These are phyloP conservation scores for Sugiyamaella japonica DNA, from an alignment of 1,139 yeast genomes.

Conservation along the genomic window DNA sequence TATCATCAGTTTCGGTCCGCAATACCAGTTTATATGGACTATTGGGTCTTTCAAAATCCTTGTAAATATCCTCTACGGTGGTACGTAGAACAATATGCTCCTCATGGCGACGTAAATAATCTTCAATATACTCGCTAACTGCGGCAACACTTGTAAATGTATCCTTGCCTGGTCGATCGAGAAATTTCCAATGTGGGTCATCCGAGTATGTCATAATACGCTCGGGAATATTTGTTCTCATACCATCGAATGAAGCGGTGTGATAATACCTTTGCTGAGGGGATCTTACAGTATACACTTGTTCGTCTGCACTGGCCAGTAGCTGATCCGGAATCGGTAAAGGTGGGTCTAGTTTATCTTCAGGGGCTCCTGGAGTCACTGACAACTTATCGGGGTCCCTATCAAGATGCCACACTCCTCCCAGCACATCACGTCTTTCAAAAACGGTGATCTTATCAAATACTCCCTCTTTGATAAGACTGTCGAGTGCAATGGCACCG, in stretches of 20 bases:
- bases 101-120: constrained; percentile 9
- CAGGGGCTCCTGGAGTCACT: constrained; percentile 17
- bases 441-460: constrained; percentile 19
- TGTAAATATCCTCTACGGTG: constrained; percentile 12
- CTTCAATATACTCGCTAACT: constrained; percentile 15
- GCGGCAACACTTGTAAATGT: constrained; percentile 16
- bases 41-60: constrained; percentile 6
- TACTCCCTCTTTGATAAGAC: constrained; percentile 18
- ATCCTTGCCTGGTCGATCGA: constrained; percentile 17
- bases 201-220: constrained; percentile 19
- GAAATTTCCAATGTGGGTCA: constrained; percentile 14
- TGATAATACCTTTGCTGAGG: constrained; percentile 17
- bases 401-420: constrained; percentile 21
- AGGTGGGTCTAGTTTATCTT: constrained; percentile 16
- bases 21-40: constrained; percentile 12
- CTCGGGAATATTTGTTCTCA: constrained; percentile 20
- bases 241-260: constrained; percentile 17
- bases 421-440: constrained; percentile 20
- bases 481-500: constrained; percentile 19
- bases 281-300: constrained; percentile 2
- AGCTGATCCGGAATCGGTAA: constrained; percentile 12
- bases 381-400: constrained; percentile 12
- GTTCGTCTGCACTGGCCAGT: not conserved
- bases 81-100: constrained; percentile 13
- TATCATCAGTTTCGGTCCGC: constrained; percentile 14